Conservation (phyloP, 495 filamentous ascomycete genomes). For the Penicillium flavigenum region DNA sequence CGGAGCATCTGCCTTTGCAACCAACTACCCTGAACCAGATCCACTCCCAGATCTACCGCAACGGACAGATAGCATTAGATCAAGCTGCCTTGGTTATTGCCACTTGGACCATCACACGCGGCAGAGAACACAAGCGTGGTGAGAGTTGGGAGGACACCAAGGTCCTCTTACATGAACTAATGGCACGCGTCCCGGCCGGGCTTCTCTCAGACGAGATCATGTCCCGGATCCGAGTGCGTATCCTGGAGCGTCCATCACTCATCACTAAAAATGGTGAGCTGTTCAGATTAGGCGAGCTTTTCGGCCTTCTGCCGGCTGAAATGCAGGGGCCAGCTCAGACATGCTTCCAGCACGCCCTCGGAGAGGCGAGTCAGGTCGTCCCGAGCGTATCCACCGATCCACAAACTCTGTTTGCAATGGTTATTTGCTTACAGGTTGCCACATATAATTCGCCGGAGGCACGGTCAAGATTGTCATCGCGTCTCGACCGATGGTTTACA, state of each 20-base stretch:
- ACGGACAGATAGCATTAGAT: constrained; percentile 42
- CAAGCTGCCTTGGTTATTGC: constrained; percentile 44
- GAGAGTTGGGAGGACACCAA: constrained; percentile 39
- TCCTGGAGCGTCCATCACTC: constrained; percentile 41
- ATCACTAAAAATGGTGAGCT: constrained; percentile 40
- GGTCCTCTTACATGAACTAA: constrained; percentile 30
- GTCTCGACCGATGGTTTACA: constrained; percentile 37
- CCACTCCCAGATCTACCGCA: constrained; percentile 45
- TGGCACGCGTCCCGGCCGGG: constrained; percentile 33
- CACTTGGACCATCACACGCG: constrained; percentile 40
- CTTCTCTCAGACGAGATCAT: constrained; percentile 34
- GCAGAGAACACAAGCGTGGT: constrained; percentile 29
- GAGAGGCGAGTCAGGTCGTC: constrained; percentile 20
- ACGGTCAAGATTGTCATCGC: constrained; percentile 26
- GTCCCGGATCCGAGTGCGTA: constrained; percentile 35
- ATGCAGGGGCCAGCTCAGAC: constrained; percentile 28
- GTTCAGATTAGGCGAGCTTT: constrained; percentile 36
- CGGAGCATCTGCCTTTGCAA: constrained; percentile 20
- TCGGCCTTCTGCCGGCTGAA: constrained; percentile 32
- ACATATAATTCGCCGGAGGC: constrained; percentile 22
- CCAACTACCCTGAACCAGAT: constrained; percentile 43
- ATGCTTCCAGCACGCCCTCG: constrained; percentile 30
- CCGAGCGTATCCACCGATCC: constrained; percentile 23
- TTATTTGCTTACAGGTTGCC: constrained; percentile 23
- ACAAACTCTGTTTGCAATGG: constrained; percentile 23